Evolutionary conservation across 2,329 filamentous ascomycete genomes (phyloP), one percentile per base, ranked within the genome.

Genomic region (Bipolaris zeicola): DNA sequence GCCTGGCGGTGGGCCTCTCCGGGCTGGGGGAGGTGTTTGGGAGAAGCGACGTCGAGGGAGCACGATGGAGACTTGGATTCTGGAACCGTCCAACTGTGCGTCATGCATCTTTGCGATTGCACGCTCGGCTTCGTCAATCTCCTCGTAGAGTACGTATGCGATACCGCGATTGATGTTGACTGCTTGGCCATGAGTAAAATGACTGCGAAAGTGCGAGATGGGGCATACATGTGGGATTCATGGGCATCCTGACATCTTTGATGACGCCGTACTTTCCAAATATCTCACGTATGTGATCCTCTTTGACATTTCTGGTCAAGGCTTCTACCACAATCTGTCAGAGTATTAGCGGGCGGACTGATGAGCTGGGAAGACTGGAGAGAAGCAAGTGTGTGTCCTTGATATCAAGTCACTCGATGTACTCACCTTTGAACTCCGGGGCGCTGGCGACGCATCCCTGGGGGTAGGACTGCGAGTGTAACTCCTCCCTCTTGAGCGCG

Each of bases 21-120:
- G 85, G 49, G 89, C 86, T 5, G 85, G 85, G 1, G 91, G 91
- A 14, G 93, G 93, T 43, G 89, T 87, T 16, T 87, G 87, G 6
- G 91, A 93, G 69, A 96, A 91, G 66, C 92, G 91, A 68, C 90
- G 87, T 47, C 90, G 86, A 0, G 92, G 92, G 34, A 96, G 82
- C 24, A 96, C 91, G 64, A 97, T 95, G 42, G 91, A 95, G 46
- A 97, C 93, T 69, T 89, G 89, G 70, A 97, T 88, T 37, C 87
- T 82, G 20, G 88, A 86, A 49, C 92, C 92, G 75, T 97, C 93
- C 26, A 96, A 80, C 71, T 96, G 91, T n/a, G 91, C 92, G 79
- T 99, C 95, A 76, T 99, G 95, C 95, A 99, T 98, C 74, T 96
- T 91, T 16, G 93, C 87, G 66, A 97, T 96, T 26, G 95, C 95